These are phyloP conservation scores for Aspergillus sp. DNA, from an alignment of 2,329 filamentous ascomycete genomes.

Conservation along the genomic window DNA sequence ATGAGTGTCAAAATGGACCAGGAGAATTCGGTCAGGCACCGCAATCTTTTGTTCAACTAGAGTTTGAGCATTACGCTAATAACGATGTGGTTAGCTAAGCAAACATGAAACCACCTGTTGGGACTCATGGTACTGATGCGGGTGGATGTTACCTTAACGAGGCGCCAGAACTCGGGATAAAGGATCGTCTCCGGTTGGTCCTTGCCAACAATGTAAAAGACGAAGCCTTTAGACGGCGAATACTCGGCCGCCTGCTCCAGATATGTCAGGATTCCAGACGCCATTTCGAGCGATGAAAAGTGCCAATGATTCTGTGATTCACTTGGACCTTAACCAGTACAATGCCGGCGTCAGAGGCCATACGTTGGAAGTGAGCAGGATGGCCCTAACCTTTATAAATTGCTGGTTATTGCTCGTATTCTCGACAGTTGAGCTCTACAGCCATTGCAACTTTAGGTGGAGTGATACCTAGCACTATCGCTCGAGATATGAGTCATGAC, in stretches of 20 bases:
- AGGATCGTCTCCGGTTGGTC: not conserved
- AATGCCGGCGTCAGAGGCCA: not conserved
- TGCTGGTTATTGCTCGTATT: not conserved
- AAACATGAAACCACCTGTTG: not conserved
- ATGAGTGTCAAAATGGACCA: slow-evolving; percentile 40
- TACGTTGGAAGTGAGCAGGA: not conserved
- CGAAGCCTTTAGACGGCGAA: slow-evolving; percentile 1
- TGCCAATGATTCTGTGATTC: not conserved
- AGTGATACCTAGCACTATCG: not conserved
- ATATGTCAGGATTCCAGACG: not conserved
- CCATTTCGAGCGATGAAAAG: not conserved
- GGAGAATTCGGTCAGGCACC: slow-evolving; percentile 2
- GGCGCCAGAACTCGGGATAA: not conserved
- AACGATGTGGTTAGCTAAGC: not conserved
- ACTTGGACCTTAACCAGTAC: not conserved
- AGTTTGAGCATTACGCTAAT: not conserved
- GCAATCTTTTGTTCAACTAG: not conserved
- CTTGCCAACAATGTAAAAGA: not conserved
- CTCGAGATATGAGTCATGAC: not conserved
- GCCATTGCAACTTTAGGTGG: not conserved
- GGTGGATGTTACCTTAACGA: not conserved
- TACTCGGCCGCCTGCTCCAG: not conserved
- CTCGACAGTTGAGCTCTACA: not conserved
- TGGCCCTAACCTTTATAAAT: not conserved
- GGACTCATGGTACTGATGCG: not conserved